phyloP scores from a whole-genome alignment of 257 asterid genomes.

The Solanum bulbocastanum region DNA sequence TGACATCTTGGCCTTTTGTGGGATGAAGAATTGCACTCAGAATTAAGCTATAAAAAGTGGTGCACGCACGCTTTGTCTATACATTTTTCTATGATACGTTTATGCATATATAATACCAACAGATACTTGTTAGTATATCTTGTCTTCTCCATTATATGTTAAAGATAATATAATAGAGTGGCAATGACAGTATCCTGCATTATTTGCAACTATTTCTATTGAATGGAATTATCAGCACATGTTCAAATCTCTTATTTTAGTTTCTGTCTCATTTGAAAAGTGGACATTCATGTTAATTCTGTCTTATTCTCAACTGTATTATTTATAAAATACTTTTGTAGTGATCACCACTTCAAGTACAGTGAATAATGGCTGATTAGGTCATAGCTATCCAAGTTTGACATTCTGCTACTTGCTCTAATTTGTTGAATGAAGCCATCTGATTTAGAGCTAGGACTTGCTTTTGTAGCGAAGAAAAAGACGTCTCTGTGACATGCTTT shows the following conservation, averaged over 20 bases:
- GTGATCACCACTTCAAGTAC: neutral
- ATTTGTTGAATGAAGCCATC: neutral
- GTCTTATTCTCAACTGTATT: neutral
- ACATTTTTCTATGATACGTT: neutral
- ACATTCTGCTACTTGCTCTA: neutral
- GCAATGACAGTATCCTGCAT: neutral
- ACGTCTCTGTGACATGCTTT: neutral
- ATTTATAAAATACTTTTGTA: neutral
- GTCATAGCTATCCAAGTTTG: neutral
- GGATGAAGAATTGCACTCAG: neutral
- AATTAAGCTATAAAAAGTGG: neutral
- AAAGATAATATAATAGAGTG: neutral
- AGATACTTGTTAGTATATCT: neutral
- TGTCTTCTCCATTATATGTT: neutral
- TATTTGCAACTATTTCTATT: neutral
- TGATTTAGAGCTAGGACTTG: neutral
- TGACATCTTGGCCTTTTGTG: neutral
- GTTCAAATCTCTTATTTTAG: neutral
- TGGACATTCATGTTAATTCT: neutral
- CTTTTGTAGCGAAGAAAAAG: neutral
- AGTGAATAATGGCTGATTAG: neutral
- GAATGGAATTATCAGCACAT: neutral
- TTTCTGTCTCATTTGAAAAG: neutral
- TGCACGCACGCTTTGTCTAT: neutral
- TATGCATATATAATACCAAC: neutral